Conservation (phyloP, 805 yeast genomes). For the Starmerella ratchasimensis region DNA sequence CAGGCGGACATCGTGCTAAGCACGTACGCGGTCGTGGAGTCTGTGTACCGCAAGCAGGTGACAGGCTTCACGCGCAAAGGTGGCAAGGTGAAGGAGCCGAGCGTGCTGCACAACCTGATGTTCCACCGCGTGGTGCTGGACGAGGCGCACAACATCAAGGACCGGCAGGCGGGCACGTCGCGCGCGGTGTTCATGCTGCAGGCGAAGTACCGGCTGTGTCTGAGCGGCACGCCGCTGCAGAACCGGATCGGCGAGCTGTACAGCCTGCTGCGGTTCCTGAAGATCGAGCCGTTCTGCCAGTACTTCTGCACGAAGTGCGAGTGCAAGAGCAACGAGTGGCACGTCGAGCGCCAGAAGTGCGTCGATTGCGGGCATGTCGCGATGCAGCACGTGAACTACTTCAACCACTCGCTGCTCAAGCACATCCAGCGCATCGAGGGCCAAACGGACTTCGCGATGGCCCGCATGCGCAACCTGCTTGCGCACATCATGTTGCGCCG, state of each 20-base stretch:
- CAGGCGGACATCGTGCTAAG: constrained; percentile 72
- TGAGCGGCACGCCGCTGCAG: constrained; percentile 93
- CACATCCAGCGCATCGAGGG: constrained; percentile 78
- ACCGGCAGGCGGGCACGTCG: constrained; percentile 84
- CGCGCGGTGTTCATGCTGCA: constrained; percentile 69
- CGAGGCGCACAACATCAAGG: constrained; percentile 96
- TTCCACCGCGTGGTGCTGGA: constrained; percentile 83
- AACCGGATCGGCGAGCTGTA: constrained; percentile 94
- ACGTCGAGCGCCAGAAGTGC: constrained; percentile 73
- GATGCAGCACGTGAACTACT: constrained; percentile 89
- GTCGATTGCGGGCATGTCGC: constrained; percentile 80
- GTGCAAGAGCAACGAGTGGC: constrained; percentile 74
- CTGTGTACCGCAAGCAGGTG: constrained; percentile 66
- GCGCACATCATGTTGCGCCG: constrained; percentile 81
- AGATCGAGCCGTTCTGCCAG: constrained; percentile 70
- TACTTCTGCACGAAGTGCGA: constrained; percentile 91
- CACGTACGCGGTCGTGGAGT: constrained; percentile 83
- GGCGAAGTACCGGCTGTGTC: constrained; percentile 73
- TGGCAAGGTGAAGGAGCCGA: constrained; percentile 57
- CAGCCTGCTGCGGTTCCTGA: constrained; percentile 73
- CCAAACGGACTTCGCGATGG: constrained; percentile 66
- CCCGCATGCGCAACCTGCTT: constrained; percentile 58
- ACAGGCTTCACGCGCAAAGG: constrained; percentile 70
- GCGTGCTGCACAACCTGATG: constrained; percentile 56
- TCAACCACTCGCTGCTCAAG: constrained; percentile 89